phyloP scores from a whole-genome alignment of 495 filamentous ascomycete species.

The Neurospora sublineolata region DNA sequence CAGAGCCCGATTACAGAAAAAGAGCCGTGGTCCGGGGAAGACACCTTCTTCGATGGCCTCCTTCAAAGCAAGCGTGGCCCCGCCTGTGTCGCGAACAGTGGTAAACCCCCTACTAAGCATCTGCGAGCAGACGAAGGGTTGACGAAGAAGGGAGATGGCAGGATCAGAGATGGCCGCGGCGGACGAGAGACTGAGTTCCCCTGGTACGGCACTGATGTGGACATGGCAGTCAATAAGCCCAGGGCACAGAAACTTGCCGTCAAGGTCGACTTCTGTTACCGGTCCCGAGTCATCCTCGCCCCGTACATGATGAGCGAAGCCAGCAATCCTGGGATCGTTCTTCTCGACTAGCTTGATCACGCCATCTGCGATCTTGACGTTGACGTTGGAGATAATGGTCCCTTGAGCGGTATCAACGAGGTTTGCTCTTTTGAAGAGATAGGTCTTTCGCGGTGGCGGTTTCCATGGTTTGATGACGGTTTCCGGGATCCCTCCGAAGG shows the following conservation, averaged over 20 bases:
- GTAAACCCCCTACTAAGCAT: conserved; percentile 46
- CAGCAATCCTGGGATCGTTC: background rate
- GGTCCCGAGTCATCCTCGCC: background rate
- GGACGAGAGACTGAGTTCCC: conserved; percentile 19
- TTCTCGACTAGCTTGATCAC: conserved; percentile 8
- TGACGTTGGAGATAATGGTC: conserved; percentile 13
- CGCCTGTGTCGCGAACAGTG: conserved; percentile 40
- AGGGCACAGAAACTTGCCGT: conserved; percentile 38
- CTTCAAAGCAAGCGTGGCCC: conserved; percentile 37
- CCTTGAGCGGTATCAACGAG: conserved; percentile 24
- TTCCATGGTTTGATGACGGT: conserved; percentile 27
- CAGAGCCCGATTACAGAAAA: conserved; percentile 26
- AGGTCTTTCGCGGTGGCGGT: conserved; percentile 10
- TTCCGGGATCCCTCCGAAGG: conserved; percentile 1
- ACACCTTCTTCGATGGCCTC: conserved; percentile 41
- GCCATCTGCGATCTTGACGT: conserved; percentile 17
- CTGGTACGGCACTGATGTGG: conserved; percentile 37
- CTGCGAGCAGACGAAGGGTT: conserved; percentile 34
- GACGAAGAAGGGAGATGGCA: conserved; percentile 21
- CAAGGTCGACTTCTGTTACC: conserved; percentile 25
- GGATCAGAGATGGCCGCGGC: background rate
- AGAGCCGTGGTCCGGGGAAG: conserved; percentile 33
- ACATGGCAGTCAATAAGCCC: conserved; percentile 52
- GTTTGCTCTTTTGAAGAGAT: conserved; percentile 22
- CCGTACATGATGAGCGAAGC: background rate